A percentile compares a stretch with the other conserved stretches of the same genome.
Evolutionary conservation across 768 basidiomycete species (phyloP).

Genomic region (Tricholoma terreum): DNA sequence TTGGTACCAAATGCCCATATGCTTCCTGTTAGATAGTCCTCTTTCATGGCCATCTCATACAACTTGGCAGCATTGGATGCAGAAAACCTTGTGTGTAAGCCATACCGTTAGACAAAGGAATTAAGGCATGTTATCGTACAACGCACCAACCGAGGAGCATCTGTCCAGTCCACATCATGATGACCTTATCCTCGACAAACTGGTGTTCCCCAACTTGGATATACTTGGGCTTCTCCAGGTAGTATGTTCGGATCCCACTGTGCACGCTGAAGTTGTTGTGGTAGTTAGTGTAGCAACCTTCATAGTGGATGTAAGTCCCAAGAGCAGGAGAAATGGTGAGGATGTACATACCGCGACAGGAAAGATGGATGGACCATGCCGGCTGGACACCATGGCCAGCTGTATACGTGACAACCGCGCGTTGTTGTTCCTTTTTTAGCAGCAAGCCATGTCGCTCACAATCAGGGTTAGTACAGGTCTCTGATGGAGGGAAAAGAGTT

Average conservation of each 20-base stretch:
- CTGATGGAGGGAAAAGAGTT: constrained; percentile 7
- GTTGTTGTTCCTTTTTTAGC: constrained; percentile 17
- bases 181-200: constrained; percentile 19
- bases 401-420: constrained; percentile 17
- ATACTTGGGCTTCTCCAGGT: constrained; percentile 14
- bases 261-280: constrained; percentile 19
- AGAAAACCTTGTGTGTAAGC: constrained; percentile 15
- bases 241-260: constrained; percentile 15
- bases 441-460: neutral
- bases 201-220: constrained; percentile 27
- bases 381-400: constrained; percentile 16
- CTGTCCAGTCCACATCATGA: constrained; percentile 14
- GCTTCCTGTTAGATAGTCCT: constrained; percentile 2
- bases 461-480: constrained; percentile 3
- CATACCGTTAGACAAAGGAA: too few relatives aligned
- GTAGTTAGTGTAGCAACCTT: constrained; percentile 20
- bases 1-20: constrained; percentile 22
- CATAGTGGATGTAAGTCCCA: neutral
- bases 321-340: neutral
- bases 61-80: constrained; percentile 12
- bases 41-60: constrained; percentile 14
- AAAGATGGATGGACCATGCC: constrained; percentile 18
- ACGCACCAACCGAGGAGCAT: constrained; percentile 23
- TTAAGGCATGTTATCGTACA: too few relatives aligned
- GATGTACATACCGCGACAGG: constrained; percentile 16